Evolutionary conservation across 2,329 filamentous ascomycete species (phyloP).

Genomic region (Aspergillus uvarum): DNA sequence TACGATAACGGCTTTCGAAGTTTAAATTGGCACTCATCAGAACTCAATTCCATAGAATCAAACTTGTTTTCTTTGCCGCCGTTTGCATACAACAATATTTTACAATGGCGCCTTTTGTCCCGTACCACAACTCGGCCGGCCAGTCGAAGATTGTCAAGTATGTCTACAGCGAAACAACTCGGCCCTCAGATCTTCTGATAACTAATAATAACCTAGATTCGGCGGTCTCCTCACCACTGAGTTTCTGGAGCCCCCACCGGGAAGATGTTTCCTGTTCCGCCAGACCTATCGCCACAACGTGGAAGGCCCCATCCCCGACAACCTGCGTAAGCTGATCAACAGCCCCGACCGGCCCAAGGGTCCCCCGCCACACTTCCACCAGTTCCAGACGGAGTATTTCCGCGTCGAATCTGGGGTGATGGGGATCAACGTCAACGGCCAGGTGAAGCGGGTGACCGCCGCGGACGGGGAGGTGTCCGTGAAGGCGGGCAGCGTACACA

Average conservation of each 20-base stretch:
- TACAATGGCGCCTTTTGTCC: background rate
- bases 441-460: slow-evolving; percentile 3
- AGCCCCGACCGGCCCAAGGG: slow-evolving; percentile 5
- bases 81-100: no score
- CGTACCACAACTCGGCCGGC: background rate
- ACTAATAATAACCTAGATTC: slow-evolving; percentile 6
- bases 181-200: background rate
- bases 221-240: slow-evolving; percentile 15
- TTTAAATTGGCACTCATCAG: no score
- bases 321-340: slow-evolving; percentile 6
- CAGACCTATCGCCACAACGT: slow-evolving; percentile 11
- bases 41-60: no score
- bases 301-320: slow-evolving; percentile 6
- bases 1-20: no score
- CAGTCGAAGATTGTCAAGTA: background rate
- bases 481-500: slow-evolving; percentile 13
- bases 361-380: slow-evolving; percentile 16
- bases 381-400: slow-evolving; percentile 19
- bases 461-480: slow-evolving; percentile 9
- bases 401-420: slow-evolving; percentile 13
- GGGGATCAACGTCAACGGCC: slow-evolving; percentile 10
- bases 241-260: slow-evolving; percentile 13
- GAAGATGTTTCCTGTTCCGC: slow-evolving; percentile 13
- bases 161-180: background rate
- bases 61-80: no score